Conservation (phyloP, 495 filamentous ascomycete genomes). For the Penicillium antarcticum region DNA sequence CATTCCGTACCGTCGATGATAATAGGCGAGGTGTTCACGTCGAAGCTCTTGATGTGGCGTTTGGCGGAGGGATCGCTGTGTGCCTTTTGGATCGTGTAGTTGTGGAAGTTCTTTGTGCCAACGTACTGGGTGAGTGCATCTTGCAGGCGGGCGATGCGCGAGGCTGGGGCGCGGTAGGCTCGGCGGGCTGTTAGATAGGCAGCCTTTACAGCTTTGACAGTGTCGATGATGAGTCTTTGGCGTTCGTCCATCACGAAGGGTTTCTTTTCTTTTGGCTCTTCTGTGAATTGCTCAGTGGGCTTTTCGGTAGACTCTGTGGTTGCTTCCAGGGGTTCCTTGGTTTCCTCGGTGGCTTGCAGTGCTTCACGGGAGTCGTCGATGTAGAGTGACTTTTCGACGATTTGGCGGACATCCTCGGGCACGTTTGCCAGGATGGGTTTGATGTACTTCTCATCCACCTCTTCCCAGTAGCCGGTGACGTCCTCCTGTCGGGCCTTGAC, state of each 20-base stretch:
- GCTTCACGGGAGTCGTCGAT: conserved; percentile 21
- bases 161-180: conserved; percentile 71
- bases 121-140: conserved; percentile 65
- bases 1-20: conserved; percentile 88
- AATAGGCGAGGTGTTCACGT: conserved; percentile 66
- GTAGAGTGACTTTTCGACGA: conserved; percentile 40
- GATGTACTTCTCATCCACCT: conserved; percentile 70
- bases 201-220: conserved; percentile 70
- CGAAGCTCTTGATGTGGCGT: conserved; percentile 86
- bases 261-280: conserved; percentile 6
- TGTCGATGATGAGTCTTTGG: conserved; percentile 46
- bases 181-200: conserved; percentile 76
- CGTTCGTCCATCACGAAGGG: conserved; percentile 24
- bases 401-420: conserved; percentile 42
- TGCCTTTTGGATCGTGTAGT: conserved; percentile 89
- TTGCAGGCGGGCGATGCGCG: conserved; percentile 69
- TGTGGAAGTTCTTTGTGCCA: conserved; percentile 89
- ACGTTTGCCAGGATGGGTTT: conserved; percentile 64
- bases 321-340: not conserved
- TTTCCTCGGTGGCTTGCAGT: conserved; percentile 10
- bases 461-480: conserved; percentile 74
- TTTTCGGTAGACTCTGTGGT: conserved; percentile 15
- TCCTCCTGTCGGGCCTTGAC: conserved; percentile 70
- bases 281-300: not conserved
- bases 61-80: conserved; percentile 76